Evolutionary conservation across 768 basidiomycete genomes (phyloP).

Genomic region (Boletus edulis): DNA sequence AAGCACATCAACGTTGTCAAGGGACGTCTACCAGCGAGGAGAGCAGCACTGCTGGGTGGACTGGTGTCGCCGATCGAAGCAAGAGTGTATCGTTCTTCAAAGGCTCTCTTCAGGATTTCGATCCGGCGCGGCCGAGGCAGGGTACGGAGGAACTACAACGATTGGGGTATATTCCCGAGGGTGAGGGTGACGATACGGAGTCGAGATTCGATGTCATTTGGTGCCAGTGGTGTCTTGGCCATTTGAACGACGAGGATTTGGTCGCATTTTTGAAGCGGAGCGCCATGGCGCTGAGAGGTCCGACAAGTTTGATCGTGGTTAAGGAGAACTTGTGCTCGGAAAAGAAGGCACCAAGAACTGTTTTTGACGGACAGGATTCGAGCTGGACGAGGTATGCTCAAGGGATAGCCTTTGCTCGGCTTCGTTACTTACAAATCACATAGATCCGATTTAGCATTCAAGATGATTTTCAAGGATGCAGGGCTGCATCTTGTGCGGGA

Average conservation of each 20-base stretch:
- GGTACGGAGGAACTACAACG: constrained; percentile 54
- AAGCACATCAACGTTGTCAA: constrained; percentile 51
- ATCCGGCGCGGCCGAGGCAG: constrained; percentile 52
- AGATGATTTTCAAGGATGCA: constrained; percentile 67
- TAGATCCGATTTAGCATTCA: constrained; percentile 86
- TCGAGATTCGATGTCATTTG: constrained; percentile 85
- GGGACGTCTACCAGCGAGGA: constrained; percentile 36
- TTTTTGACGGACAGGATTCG: constrained; percentile 86
- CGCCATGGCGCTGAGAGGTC: constrained; percentile 54
- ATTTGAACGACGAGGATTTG: constrained; percentile 75
- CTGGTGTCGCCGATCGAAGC: constrained; percentile 56
- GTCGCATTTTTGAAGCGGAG: constrained; percentile 71
- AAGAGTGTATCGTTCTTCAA: constrained; percentile 81
- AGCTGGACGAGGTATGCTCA: constrained; percentile 77
- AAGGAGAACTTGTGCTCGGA: constrained; percentile 90
- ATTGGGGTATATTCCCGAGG: constrained; percentile 60
- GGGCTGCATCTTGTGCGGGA: constrained; percentile 71
- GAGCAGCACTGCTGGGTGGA: constrained; percentile 47
- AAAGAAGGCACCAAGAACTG: constrained; percentile 41
- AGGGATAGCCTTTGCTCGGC: not conserved
- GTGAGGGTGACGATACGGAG: constrained; percentile 42
- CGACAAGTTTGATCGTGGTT: constrained; percentile 68
- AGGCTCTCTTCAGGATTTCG: constrained; percentile 76
- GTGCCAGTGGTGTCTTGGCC: constrained; percentile 98
- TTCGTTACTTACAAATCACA: constrained; percentile 1